Conservation (phyloP, 2,329 filamentous ascomycete genomes). For the Colletotrichum australisinense region DNA sequence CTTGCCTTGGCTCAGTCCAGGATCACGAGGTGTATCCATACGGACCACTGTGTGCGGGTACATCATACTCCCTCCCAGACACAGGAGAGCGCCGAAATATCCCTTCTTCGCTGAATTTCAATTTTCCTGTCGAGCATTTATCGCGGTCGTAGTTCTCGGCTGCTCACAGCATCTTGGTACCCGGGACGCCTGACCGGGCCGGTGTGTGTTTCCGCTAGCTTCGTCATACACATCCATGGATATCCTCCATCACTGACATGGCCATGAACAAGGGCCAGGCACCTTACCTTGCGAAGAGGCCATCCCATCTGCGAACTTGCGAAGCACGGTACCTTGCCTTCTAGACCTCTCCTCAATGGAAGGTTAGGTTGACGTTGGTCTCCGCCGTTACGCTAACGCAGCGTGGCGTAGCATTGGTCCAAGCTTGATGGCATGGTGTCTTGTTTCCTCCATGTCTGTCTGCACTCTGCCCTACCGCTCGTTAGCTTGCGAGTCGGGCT, state of each 20-base stretch:
- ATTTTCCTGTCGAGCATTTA: background rate
- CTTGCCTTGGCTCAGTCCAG: background rate
- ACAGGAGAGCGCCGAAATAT: background rate
- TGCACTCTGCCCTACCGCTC: slow-evolving; percentile 27
- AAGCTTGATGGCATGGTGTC: slow-evolving; percentile 8
- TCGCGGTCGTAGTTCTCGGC: background rate
- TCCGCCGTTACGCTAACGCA: slow-evolving; percentile 28
- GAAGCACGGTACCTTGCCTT: too few species aligned
- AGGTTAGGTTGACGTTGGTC: slow-evolving; percentile 12
- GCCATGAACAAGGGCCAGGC: background rate
- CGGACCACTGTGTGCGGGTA: background rate
- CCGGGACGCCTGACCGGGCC: slow-evolving; percentile 6
- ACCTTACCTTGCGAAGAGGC: too few species aligned
- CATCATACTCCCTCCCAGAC: background rate
- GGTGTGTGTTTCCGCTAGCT: slow-evolving; percentile 9
- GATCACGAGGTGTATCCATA: background rate
- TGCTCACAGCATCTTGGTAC: slow-evolving; percentile 17
- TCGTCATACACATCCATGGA: background rate
- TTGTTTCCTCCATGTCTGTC: slow-evolving; percentile 1
- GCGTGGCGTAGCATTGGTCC: background rate
- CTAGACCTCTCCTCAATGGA: too few species aligned
- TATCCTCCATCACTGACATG: background rate
- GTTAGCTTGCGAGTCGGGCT: slow-evolving; percentile 1
- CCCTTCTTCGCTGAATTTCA: background rate
- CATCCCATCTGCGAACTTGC: too few species aligned